Conservation (phyloP, 2,329 filamentous ascomycete species). For the Aspergillus sp. region DNA sequence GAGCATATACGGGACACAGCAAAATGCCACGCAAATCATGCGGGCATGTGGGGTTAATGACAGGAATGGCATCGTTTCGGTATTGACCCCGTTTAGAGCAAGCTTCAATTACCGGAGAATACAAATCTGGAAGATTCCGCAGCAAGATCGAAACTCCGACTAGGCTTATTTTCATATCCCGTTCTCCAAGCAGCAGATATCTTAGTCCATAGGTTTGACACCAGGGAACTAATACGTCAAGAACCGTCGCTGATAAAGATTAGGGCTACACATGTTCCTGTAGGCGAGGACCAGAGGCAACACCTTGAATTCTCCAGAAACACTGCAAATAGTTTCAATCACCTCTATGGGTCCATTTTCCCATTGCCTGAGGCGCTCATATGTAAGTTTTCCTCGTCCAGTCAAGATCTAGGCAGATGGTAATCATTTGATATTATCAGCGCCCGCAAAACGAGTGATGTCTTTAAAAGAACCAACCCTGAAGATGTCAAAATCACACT, state of each 20-base stretch:
- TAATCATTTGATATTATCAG: constrained; percentile 33
- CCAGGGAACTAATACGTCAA: neutral
- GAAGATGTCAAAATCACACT: constrained; percentile 94
- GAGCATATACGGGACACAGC: constrained; percentile 9
- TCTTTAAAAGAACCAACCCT: constrained; percentile 67
- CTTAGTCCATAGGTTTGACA: constrained; percentile 64
- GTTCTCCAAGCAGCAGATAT: constrained; percentile 94
- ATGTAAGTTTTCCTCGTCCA: constrained; percentile 44
- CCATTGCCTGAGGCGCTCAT: constrained; percentile 63
- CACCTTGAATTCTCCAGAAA: constrained; percentile 90
- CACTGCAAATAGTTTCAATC: constrained; percentile 81
- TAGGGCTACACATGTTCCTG: constrained; percentile 86
- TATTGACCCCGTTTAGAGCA: constrained; percentile 50
- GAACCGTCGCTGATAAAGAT: constrained; percentile 10
- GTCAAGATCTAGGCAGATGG: neutral
- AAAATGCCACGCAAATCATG: neutral
- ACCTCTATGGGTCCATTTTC: constrained; percentile 59
- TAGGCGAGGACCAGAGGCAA: constrained; percentile 91
- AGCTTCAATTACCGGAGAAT: constrained; percentile 58
- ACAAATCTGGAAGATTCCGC: constrained; percentile 51
- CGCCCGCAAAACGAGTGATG: constrained; percentile 81
- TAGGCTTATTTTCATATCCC: constrained; percentile 92
- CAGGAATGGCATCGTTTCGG: neutral
- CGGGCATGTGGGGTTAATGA: neutral
- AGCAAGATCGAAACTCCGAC: constrained; percentile 61